Conservation (phyloP, 2,329 filamentous ascomycete species). For the Furcasterigmium furcatum region DNA sequence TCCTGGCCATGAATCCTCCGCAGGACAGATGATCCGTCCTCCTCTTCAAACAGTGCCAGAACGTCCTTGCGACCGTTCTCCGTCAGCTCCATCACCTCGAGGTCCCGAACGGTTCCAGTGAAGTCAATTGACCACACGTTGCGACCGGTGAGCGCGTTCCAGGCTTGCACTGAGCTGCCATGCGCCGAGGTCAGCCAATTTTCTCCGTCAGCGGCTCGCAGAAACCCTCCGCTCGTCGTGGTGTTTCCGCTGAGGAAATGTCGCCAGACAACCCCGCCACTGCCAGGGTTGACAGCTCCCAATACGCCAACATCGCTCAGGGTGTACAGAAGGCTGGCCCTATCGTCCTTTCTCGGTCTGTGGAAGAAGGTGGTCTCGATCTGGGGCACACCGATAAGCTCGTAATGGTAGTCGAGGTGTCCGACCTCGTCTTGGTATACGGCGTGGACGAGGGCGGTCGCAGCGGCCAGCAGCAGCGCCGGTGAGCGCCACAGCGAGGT, state of each 20-base stretch:
- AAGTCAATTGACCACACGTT: constrained; percentile 71
- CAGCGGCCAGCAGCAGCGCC: constrained; percentile 26
- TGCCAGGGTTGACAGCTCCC: constrained; percentile 85
- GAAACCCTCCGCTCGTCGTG: constrained; percentile 43
- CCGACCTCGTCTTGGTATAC: constrained; percentile 90
- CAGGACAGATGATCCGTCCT: constrained; percentile 54
- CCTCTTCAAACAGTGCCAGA: constrained; percentile 63
- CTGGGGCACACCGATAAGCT: constrained; percentile 80
- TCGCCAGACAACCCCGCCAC: constrained; percentile 82
- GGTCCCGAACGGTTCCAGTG: constrained; percentile 56
- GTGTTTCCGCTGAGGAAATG: constrained; percentile 62
- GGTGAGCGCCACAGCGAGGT: constrained; percentile 11
- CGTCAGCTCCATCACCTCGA: constrained; percentile 74
- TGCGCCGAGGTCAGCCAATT: constrained; percentile 73
- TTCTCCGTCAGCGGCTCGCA: constrained; percentile 76
- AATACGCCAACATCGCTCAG: constrained; percentile 80
- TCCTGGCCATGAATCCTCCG: constrained; percentile 70
- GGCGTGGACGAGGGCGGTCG: constrained; percentile 49
- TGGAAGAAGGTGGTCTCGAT: constrained; percentile 92
- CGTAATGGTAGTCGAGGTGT: constrained; percentile 89
- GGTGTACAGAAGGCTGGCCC: constrained; percentile 87
- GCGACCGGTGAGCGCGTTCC: constrained; percentile 80
- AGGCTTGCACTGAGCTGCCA: constrained; percentile 69
- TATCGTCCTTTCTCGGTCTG: constrained; percentile 74
- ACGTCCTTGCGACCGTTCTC: constrained; percentile 66